Percentiles rank a stretch among this genome's conserved stretches.
phyloP scores from a whole-genome alignment of 495 filamentous ascomycete species.

The Xylaria flabelliformis region DNA sequence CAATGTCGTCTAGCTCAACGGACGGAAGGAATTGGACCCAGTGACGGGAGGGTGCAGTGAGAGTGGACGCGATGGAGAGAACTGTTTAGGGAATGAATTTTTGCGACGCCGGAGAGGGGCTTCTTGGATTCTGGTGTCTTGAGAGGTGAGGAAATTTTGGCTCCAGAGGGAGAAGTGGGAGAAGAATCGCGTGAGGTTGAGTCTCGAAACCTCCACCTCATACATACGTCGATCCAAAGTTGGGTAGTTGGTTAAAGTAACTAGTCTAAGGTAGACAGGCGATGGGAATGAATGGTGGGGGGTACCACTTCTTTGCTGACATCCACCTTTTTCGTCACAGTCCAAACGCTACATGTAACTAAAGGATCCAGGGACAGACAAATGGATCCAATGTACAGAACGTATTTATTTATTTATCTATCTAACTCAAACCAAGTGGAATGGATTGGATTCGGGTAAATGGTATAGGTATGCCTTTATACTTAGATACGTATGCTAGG shows the following conservation, averaged over 20 bases:
- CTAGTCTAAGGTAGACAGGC: too few species aligned
- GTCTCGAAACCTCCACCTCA: not conserved
- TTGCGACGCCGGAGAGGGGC: not conserved
- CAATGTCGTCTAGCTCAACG: not conserved
- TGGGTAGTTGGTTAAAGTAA: not conserved
- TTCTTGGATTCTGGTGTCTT: not conserved
- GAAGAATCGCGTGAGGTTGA: conserved; percentile 8
- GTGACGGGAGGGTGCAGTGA: not conserved
- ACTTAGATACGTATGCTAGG: not conserved
- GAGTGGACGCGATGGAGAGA: not conserved
- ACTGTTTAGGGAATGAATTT: not conserved
- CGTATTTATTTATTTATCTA: too few species aligned
- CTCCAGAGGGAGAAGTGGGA: not conserved
- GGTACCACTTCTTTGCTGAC: conserved; percentile 8
- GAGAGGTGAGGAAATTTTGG: not conserved
- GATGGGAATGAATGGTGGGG: conserved; percentile 15
- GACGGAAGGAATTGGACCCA: not conserved
- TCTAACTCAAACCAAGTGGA: not conserved
- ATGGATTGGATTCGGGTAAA: not conserved
- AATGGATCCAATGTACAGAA: not conserved
- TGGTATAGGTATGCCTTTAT: not conserved
- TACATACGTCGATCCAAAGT: not conserved
- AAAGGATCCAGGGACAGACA: conserved; percentile 3
- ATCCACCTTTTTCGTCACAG: conserved; percentile 2
- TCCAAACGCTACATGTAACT: not conserved